Evolutionary conservation across 352 stramenopile species (phyloP), one percentile per base, ranked within the genome.

Genomic region (Globisporangium emineosum): DNA sequence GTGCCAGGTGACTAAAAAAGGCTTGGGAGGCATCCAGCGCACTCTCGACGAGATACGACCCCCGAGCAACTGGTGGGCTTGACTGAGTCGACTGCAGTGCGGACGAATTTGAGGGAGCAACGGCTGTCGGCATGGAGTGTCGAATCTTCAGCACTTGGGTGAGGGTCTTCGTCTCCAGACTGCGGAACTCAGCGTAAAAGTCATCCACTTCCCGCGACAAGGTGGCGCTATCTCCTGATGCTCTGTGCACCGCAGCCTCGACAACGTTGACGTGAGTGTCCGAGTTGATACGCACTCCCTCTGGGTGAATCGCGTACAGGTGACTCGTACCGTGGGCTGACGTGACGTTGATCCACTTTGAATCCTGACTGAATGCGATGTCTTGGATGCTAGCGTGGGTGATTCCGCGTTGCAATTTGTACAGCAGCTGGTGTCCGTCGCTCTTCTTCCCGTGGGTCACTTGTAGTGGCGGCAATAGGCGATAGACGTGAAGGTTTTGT

Each of bases 381-480:
- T 95, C 73, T 27, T 89, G 83, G 62, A 96, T 95, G 56, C 73
- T 91, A 1, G 86, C 88, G 64, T 91, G 83, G 0, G 88, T 96
- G 60, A 95, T 94, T 30, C 88, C 88, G 40, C 88, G 88, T 60
- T 94, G 86, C 30, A 96, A 74, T 59, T 93, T 93, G 78, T 95
- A 96, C 43, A 95, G 53, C 9, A 96, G 71, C 58, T 89, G 81
- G 30, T 84, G 67, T 5, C 40, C 40, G 15, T 66, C 50, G 32
- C 29, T 52, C 17, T 35, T 57, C 52, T 62, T 62, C 6, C 51
- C 54, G 33, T 56, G 25, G 5, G 30, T 66, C 2, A 62, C 60
- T 49, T 80, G 76, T 25, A 93, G 66, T 1, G 85, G 81, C 7
- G 84, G 83, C 3, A 90, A 59, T 15, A 96, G 66, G 2, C 86